Evolutionary conservation across 2,329 filamentous ascomycete genomes (phyloP), one percentile per base, ranked within the genome.

Genomic region (Westerdykella sp.): DNA sequence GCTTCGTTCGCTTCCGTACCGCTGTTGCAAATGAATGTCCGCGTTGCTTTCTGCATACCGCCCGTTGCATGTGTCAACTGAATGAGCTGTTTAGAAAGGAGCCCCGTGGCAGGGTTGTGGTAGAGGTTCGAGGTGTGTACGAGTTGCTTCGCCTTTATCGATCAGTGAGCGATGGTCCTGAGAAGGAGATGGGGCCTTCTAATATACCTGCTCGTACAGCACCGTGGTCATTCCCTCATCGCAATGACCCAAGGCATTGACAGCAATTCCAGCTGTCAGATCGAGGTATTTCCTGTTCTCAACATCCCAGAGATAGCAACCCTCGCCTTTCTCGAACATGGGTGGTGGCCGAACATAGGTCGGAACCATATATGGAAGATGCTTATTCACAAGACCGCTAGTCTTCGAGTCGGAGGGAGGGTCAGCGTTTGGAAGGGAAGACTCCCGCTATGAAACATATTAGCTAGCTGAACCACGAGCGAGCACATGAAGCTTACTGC

Each of bases 1-100:
- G 91, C 93, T 72, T 98, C 93, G 68, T 98, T 98, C 63, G 93
- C 93, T 71, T 98, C 93, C 47, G 86, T 87, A 46, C 93, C 93
- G 4, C 90, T 96, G 72, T 98, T 98, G 74, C 88, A 95, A 53
- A 98, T 79, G 63, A 98, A 98, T 2, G 87, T 88, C 44, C 86
- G 80, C 15, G 78, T 74, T 14, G 85, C 88, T 60, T 84, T 80
- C 55, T 85, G 80, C 85, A 97, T 95, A 52, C 77, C 85, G 34
- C 88, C 88, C 0, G 85, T 83, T 57, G 84, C 80, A 42, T 78
- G 69, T 0, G 93, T 98, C 68, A 84, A 83, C 57, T 91, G 79
- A 28, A 98, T 80, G 18, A 98, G 77, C 18, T 89, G 74, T 67
- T 93, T 83, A 49, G 88, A 95, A 41, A 98, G 80, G 2, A 84